A percentile compares a stretch with the other conserved stretches of the same genome.
Evolutionary conservation across 2,329 filamentous ascomycete species (phyloP).

Genomic region (Aspergillus novofumigatus): DNA sequence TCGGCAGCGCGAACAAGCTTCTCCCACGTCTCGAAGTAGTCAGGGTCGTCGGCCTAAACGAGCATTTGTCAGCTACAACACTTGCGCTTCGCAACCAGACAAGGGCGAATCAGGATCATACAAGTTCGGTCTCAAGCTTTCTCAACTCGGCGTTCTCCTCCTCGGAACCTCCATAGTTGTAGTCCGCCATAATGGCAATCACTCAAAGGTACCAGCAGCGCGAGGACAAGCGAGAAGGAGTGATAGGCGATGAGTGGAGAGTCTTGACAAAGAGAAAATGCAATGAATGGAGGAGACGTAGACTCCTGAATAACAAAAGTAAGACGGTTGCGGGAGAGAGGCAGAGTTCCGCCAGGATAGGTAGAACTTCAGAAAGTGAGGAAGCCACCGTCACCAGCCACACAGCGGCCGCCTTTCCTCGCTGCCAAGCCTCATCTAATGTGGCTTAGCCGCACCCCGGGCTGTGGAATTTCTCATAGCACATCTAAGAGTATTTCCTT

Average conservation of each 20-base stretch:
- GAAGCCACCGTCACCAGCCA: conserved; percentile 7
- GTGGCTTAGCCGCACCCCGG: conserved; percentile 17
- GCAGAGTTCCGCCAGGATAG: conserved; percentile 4
- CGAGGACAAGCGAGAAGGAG: not conserved
- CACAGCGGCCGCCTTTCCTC: conserved; percentile 11
- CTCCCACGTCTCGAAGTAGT: conserved; percentile 95
- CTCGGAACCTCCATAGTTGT: conserved; percentile 68
- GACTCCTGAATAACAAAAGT: not conserved
- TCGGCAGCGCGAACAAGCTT: conserved; percentile 81
- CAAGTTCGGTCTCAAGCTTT: conserved; percentile 72
- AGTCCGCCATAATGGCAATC: conserved; percentile 60
- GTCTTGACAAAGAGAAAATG: not conserved
- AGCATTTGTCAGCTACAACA: conserved; percentile 6
- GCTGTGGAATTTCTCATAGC: conserved; percentile 13
- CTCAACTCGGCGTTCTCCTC: conserved; percentile 80
- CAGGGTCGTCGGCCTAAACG: conserved; percentile 69
- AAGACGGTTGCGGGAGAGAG: not conserved
- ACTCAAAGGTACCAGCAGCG: conserved; percentile 2
- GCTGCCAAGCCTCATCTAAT: conserved; percentile 13
- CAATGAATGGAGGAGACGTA: not conserved
- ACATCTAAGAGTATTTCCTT: not conserved
- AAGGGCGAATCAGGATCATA: conserved; percentile 46
- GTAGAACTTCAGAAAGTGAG: not conserved
- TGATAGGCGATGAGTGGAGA: not conserved
- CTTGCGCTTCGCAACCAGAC: not conserved